phyloP scores from a whole-genome alignment of 805 yeast species.

The Saturnispora sanitii region DNA sequence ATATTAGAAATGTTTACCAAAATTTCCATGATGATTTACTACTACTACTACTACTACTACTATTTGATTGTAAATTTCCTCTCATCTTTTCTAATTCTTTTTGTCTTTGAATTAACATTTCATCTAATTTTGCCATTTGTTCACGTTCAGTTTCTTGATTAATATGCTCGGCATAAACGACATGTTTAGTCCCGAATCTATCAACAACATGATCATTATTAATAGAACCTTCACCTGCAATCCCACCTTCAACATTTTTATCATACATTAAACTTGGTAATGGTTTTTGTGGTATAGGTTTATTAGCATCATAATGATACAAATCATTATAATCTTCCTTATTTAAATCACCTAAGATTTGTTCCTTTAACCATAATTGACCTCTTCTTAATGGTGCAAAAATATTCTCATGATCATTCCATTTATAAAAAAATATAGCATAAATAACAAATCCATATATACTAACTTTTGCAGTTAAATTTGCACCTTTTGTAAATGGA shows the following conservation, averaged over 20 bases:
- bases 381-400: constrained; percentile 58
- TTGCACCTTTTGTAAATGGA: constrained; percentile 50
- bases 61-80: constrained; percentile 3
- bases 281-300: constrained; percentile 32
- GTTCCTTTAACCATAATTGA: constrained; percentile 47
- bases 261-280: constrained; percentile 29
- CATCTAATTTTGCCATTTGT: constrained; percentile 34
- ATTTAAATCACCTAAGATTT: constrained; percentile 41
- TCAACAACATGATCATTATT: constrained; percentile 46
- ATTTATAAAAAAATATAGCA: constrained; percentile 62
- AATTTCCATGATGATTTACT: constrained; percentile 23
- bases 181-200: constrained; percentile 52
- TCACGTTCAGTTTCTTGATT: constrained; percentile 60
- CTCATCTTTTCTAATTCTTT: constrained; percentile 15
- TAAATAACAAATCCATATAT: constrained; percentile 43
- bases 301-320: constrained; percentile 31
- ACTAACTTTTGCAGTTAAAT: constrained; percentile 42
- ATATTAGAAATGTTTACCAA: constrained; percentile 18
- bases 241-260: constrained; percentile 27
- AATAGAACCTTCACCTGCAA: constrained; percentile 26
- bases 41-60: background rate
- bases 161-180: constrained; percentile 63
- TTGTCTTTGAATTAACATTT: constrained; percentile 29
- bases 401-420: constrained; percentile 78
- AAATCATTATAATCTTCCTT: constrained; percentile 59